Evolutionary conservation across 2,329 filamentous ascomycete genomes (phyloP).

Genomic region (Aspergillus carbonarius): DNA sequence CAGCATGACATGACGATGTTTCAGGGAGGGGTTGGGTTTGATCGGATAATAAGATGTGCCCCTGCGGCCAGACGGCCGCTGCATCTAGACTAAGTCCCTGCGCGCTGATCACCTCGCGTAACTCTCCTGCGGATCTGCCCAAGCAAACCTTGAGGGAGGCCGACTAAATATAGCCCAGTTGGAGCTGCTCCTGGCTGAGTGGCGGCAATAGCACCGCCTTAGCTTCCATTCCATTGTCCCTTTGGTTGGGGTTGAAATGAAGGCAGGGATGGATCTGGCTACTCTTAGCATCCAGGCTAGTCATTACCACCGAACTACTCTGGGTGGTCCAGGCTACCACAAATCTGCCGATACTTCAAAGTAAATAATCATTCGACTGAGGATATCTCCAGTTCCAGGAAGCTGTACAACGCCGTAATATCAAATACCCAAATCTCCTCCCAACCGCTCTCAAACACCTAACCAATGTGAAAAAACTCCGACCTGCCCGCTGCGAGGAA

Average conservation of each 20-base stretch:
- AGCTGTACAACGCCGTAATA: conserved; percentile 6
- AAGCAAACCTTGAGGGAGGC: not conserved
- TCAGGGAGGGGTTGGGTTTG: not conserved
- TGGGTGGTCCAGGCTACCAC: too few relatives aligned
- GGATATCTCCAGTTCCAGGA: conserved; percentile 5
- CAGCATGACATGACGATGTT: not conserved
- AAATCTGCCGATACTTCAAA: not conserved
- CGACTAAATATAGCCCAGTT: not conserved
- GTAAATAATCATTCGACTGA: not conserved
- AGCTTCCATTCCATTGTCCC: not conserved
- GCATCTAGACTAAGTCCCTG: not conserved
- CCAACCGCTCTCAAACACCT: conserved; percentile 7
- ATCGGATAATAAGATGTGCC: not conserved
- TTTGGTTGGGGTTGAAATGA: not conserved
- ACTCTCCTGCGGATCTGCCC: not conserved
- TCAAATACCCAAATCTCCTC: not conserved
- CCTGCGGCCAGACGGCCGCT: not conserved
- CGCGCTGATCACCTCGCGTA: not conserved
- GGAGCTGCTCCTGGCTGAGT: not conserved
- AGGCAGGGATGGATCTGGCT: not conserved
- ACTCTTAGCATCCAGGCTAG: not conserved
- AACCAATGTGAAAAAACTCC: not conserved
- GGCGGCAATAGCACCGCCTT: not conserved
- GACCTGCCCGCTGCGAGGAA: not conserved
- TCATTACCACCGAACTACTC: not conserved